Base-by-base conservation (phyloP, 2,329 filamentous ascomycete species). In the Colletotrichum karsti region DNA sequence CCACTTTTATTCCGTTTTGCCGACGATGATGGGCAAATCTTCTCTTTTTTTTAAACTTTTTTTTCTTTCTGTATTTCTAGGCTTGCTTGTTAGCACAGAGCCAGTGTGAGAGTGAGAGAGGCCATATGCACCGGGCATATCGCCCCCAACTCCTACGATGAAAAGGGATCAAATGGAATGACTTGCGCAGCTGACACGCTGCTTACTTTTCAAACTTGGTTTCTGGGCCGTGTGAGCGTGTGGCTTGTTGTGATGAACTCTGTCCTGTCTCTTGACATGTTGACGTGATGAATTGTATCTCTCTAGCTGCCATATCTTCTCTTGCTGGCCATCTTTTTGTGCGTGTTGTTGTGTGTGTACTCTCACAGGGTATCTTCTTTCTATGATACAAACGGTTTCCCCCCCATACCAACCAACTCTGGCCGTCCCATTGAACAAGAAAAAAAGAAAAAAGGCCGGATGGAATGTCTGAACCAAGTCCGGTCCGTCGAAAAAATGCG, bases 41-140 rank as follows among this genome's bases (percentile, higher is more conserved):
- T n/a, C n/a, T n/a, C n/a, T n/a, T 53, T 33, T 24, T 18, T 59
- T 51, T 51, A 53, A 37, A 42, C 28, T 53, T 15, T 63, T 57
- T 51, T 55, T 46, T 61, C 44, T 53, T 61, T 66, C 20, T 68
- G 65, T 68, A 68, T 60, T 60, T 66, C 22, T 68, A 68, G 54
- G 53, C 61, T 65, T 42, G 46, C 15, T 48, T 24, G 33, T n/a
- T n/a, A n/a, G n/a, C n/a, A n/a, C 35, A 63, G 30, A 33, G 18
- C 18, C 44, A 54, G 22, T 28, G 13, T n/a, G n/a, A n/a, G n/a
- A n/a, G n/a, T n/a, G n/a, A 20, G 59, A 55, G 50, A 48, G 26
- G 20, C 50, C n/a, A n/a, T 63, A 15, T 15, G 48, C 61, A 35
- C 26, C n/a, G 54, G 54, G 48, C 39, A 54, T n/a, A 53, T 28